Percentiles rank a stretch among this genome's conserved stretches.
Evolutionary conservation across 2,329 filamentous ascomycete genomes (phyloP).

Genomic region (Akanthomyces uredinophilus): DNA sequence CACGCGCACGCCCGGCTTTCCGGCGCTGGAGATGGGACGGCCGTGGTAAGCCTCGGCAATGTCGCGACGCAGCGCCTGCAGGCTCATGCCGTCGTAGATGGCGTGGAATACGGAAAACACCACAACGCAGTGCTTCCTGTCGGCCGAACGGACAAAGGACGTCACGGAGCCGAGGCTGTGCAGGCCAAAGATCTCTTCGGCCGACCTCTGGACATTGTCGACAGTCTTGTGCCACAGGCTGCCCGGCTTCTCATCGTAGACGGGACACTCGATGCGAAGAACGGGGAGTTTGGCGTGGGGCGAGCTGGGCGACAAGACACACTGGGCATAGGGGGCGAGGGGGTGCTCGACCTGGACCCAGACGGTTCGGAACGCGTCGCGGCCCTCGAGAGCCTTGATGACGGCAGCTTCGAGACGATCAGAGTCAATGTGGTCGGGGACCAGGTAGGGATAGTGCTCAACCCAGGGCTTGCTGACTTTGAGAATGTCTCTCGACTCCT

Average conservation of each 20-base stretch:
- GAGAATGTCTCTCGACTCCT: constrained; percentile 8
- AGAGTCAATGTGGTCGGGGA: constrained; percentile 14
- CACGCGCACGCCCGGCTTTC: constrained; percentile 11
- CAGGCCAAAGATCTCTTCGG: constrained; percentile 13
- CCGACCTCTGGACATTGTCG: constrained; percentile 10
- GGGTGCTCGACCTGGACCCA: constrained; percentile 16
- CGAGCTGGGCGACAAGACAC: constrained; percentile 10
- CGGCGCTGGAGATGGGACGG: constrained; percentile 11
- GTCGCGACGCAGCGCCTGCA: constrained; percentile 11
- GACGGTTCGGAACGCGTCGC: constrained; percentile 17
- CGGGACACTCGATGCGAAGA: constrained; percentile 5
- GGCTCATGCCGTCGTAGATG: constrained; percentile 19
- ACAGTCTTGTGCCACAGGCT: constrained; percentile 13
- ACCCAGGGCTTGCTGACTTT: constrained; percentile 12
- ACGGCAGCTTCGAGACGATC: constrained; percentile 15
- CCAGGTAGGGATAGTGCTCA: constrained; percentile 16
- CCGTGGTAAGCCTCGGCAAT: constrained; percentile 12
- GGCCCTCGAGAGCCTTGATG: constrained; percentile 7
- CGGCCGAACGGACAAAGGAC: constrained; percentile 10
- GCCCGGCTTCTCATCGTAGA: constrained; percentile 1
- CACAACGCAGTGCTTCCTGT: constrained; percentile 19
- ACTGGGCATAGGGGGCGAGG: constrained; percentile 16
- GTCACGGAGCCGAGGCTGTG: constrained; percentile 12
- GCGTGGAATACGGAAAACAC: constrained; percentile 32
- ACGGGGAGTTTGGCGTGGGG: constrained; percentile 7